Base-by-base conservation (phyloP, 495 filamentous ascomycete species). In the Rhypophila decipiens region DNA sequence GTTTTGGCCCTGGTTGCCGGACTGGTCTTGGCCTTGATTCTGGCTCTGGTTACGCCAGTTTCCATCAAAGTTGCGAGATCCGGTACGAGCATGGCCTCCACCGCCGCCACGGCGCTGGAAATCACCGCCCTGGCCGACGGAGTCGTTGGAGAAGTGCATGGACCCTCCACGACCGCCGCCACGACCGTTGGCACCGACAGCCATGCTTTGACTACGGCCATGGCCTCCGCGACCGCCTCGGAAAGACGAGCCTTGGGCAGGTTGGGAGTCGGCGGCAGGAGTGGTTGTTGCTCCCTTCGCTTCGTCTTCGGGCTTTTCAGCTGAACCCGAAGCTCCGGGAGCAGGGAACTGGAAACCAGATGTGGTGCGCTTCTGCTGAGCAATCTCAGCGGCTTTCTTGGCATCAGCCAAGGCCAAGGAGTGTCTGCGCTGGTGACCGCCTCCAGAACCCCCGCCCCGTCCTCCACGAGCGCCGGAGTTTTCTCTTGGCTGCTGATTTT, bases 21-120 rank as follows among this genome's bases (percentile, higher is more conserved):
- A 67, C 58, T 75, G 75, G 19, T 69, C 70, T 52, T 80, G 77
- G 34, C 63, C 67, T 48, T 79, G 77, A 47, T 69, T 74, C 57
- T 85, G 85, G 60, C 80, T 83, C 51, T 87, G 93, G 63, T 93
- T 91, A 55, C 93, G 84, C 93, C 93, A 98, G 67, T 98, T 97
- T 52, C 89, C 81, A 51, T 98, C 94, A 66, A 97, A 98, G 61
- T 97, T 98, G 24, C 93, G 77, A 13, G 93, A 98, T 5, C 73
- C 76, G 8, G 82, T 84, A 42, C 94, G 79, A 56, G 78, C 83
- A 64, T 98, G 93, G 46, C 82, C 78, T 29, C 77, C 71, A 24
- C 70, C 67, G 51, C 84, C 83, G 46, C 79, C 78, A 46, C 88
- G 84, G 47, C 88, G 84, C 49, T 76, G 71, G 58, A 86, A 84